Conservation (phyloP, 805 yeast species). For the Myxozyma udenii region DNA sequence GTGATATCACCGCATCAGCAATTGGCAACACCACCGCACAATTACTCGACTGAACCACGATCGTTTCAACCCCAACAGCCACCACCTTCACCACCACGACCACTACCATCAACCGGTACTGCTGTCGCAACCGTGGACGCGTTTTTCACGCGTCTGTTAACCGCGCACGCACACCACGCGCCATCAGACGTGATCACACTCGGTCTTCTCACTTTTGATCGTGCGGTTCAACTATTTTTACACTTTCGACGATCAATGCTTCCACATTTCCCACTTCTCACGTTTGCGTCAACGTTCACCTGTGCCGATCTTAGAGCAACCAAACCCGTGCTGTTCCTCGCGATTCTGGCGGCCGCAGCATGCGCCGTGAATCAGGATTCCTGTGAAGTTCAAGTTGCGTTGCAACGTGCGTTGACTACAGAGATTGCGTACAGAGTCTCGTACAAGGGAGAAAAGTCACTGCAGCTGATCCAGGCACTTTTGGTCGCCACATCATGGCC, state of each 20-base stretch:
- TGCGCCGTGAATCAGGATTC: neutral
- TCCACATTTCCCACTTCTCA: constrained; percentile 7
- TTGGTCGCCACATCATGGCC: constrained; percentile 15
- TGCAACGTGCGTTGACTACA: constrained; percentile 6
- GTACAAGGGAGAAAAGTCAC: constrained; percentile 4
- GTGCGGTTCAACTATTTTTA: constrained; percentile 2
- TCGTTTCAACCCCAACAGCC: neutral
- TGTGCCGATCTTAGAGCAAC: constrained; percentile 8
- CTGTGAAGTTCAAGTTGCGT: neutral
- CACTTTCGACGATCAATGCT: constrained; percentile 11
- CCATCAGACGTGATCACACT: constrained; percentile 5
- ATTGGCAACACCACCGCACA: too few species aligned
- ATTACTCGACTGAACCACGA: neutral
- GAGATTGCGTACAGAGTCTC: constrained; percentile 12
- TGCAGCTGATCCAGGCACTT: constrained; percentile 11
- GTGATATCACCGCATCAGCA: too few species aligned
- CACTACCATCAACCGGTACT: neutral
- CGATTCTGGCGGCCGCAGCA: constrained; percentile 11
- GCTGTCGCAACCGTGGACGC: neutral
- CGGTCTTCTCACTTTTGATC: constrained; percentile 4
- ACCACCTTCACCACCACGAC: neutral
- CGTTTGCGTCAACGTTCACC: constrained; percentile 11
- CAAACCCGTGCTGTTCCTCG: constrained; percentile 10
- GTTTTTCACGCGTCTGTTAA: neutral
- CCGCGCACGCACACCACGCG: neutral